Evolutionary conservation across 768 basidiomycete genomes (phyloP), one percentile per base, ranked within the genome.

Genomic region (Pleurotus cornucopiae): DNA sequence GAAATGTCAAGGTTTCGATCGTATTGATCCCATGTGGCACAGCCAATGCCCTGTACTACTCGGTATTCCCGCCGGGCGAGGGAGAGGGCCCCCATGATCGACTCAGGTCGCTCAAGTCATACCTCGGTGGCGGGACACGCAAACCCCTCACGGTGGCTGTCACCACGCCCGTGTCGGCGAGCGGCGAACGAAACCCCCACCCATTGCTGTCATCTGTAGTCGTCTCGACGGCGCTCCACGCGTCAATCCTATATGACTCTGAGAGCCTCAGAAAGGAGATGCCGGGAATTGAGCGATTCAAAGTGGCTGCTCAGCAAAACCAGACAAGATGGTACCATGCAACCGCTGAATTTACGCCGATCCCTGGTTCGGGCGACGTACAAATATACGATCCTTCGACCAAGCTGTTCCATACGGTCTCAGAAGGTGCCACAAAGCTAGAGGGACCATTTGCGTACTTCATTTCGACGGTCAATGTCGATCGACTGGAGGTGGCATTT

Each of bases 21-120:
- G 83, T 73, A 14, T 78, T 80, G 46, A 68, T 90, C 44, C 92
- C 94, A 3, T 81, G 81, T 49, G 94, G 94, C 21, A 96, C 94
- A n/a, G 94, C 94, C 43, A 98, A 98, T 67, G 96, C 96, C 0
- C 76, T 97, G 34, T 94, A 88, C 69, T 77, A 82, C 5, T 85
- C 90, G 5, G 70, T 94, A 25, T 95, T 89, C 68, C 85, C 85
- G 0, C 80, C 83, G 0, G 46, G 57, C 16, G 26, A 64, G 6
- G 60, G 61, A 13, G 63, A 58, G 51, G 56, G 55, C 21, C 55
- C 69, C 13, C 56, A 70, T 20, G 81, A 83, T 68, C 78, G 74
- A 56, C 71, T 89, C 34, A 76, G 73, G 60, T 86, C 87, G 2
- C 60, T 90, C 7, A 69, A 78, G 14, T 75, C 81, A 1, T 84